These are phyloP conservation scores for Yarrowia osloensis DNA, from an alignment of 805 yeast genomes.

Conservation along the genomic window DNA sequence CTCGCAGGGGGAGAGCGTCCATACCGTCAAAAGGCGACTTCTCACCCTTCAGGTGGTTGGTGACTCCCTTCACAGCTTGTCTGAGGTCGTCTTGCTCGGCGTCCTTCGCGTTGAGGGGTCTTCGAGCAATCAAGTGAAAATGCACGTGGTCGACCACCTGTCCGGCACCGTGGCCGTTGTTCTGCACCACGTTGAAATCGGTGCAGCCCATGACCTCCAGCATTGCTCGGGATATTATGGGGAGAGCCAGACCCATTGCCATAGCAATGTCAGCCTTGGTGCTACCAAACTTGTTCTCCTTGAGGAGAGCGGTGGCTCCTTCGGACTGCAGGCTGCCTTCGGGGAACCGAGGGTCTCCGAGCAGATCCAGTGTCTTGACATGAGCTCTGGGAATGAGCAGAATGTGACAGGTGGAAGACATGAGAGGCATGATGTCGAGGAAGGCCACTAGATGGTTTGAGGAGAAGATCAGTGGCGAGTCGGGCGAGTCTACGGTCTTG, in stretches of 20 bases:
- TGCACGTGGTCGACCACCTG: slow-evolving; percentile 94
- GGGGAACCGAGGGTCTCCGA: slow-evolving; percentile 35
- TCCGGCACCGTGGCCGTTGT: slow-evolving; percentile 84
- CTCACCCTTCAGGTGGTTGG: slow-evolving; percentile 10
- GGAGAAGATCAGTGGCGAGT: slow-evolving; percentile 37
- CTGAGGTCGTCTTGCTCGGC: slow-evolving; percentile 12
- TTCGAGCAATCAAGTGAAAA: slow-evolving; percentile 81
- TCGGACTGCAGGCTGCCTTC: slow-evolving; percentile 8
- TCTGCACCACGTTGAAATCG: slow-evolving; percentile 45
- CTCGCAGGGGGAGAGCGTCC: slow-evolving; percentile 27
- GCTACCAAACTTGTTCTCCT: slow-evolving; percentile 24
- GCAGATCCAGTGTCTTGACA: slow-evolving; percentile 38
- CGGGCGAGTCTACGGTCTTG: slow-evolving; percentile 33
- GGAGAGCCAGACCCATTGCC: slow-evolving; percentile 39
- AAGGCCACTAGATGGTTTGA: slow-evolving; percentile 42
- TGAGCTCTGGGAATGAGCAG: slow-evolving; percentile 44
- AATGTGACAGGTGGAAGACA: slow-evolving; percentile 43
- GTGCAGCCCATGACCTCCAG: slow-evolving; percentile 34
- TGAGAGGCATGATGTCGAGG: slow-evolving; percentile 45
- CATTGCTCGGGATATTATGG: slow-evolving; percentile 39
- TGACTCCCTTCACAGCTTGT: slow-evolving; percentile 26
- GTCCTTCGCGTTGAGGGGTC: slow-evolving; percentile 18
- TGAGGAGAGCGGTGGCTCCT: slow-evolving; percentile 23
- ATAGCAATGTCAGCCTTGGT: slow-evolving; percentile 33
- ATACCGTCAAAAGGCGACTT: neutral